Conservation (phyloP, 257 asterid genomes). For the Petunia axillaris region DNA sequence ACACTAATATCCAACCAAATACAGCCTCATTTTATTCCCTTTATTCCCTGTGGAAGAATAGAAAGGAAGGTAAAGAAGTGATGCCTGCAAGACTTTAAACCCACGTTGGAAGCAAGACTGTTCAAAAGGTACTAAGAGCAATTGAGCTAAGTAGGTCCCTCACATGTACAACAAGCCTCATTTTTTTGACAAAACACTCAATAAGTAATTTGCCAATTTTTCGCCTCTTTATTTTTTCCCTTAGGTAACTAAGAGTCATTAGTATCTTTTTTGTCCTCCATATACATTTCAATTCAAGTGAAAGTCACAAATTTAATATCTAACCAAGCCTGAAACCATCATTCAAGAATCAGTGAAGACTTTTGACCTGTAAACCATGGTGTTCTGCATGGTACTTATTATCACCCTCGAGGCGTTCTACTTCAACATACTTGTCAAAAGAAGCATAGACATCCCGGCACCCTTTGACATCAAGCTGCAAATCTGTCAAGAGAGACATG, state of each 20-base stretch:
- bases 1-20: constrained; percentile 6
- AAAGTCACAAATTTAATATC: background rate
- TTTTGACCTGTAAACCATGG: constrained; percentile 69
- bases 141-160: background rate
- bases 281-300: background rate
- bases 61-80: constrained; percentile 18
- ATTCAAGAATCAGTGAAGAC: constrained; percentile 19
- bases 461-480: constrained; percentile 87
- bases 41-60: background rate
- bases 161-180: constrained; percentile 10
- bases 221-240: background rate
- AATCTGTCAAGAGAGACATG: constrained; percentile 49
- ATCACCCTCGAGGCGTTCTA: constrained; percentile 80
- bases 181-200: constrained; percentile 11
- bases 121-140: constrained; percentile 4
- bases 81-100: background rate
- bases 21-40: background rate
- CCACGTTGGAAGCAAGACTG: background rate
- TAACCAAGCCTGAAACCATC: constrained; percentile 8
- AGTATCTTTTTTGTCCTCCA: constrained; percentile 16
- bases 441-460: constrained; percentile 79
- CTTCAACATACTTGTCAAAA: constrained; percentile 86
- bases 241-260: constrained; percentile 5
- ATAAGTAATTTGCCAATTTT: background rate
- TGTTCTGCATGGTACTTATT: constrained; percentile 81